Evolutionary conservation across 306 rosid species (phyloP), one percentile per base, ranked within the genome.

Genomic region (Cucurbita pepo): DNA sequence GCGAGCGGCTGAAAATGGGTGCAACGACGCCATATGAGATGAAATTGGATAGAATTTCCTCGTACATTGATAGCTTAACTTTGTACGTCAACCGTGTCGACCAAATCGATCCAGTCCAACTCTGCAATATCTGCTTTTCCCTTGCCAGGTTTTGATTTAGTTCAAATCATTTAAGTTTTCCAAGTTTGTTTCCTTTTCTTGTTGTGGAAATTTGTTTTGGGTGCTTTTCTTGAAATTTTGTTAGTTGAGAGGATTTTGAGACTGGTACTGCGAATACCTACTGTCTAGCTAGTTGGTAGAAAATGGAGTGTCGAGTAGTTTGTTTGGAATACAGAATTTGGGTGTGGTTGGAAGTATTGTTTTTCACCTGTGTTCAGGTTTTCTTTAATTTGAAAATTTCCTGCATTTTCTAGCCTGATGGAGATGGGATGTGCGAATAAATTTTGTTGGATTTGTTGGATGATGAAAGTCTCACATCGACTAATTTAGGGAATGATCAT

Each of bases 131-230:
- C 38, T 72, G 75, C 63, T 40, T 53, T 52, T 56, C 61, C 63
- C 50, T 72, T 8, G n/a, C 75, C 75, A 72, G 75, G 75, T 72
- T 34, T 71, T 36, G 25, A 16, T 71, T 71, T n/a, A 1, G 10
- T 10, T 38, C 45, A 8, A 34, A n/a, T 18, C 34, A 36, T 30
- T 5, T 54, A 56, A 51, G 36, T n/a, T 11, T 52, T 71, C 4
- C 63, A 19, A n/a, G 64, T 5, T 25, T 48, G 19, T 48, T 69
- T 14, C 10, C 48, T 30, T 18, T 14, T 69, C 13, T 69, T 30
- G 3, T 8, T 1, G 21, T 69, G 1, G 8, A 25, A 47, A 3
- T 67, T 67, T 14, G 56, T 4, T 7, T 25, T 45, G 51, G 4
- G 41, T 63, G 70, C 0, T 63, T 41, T 18, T 63, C 30, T 5